phyloP scores from a whole-genome alignment of 257 asterid genomes.

The Phtheirospermum japonicum region DNA sequence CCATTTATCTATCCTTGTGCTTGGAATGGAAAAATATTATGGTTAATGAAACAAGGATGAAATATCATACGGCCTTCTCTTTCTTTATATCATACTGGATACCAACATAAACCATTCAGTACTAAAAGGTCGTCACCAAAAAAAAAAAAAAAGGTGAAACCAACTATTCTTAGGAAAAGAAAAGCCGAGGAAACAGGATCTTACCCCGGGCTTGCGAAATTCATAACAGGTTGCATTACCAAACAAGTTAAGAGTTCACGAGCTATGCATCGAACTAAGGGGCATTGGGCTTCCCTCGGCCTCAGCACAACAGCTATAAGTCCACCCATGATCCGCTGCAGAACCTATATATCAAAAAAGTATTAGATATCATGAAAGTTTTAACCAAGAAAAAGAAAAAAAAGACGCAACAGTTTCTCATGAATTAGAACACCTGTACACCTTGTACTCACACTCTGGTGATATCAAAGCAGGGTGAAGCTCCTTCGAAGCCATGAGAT shows the following conservation, averaged over 20 bases:
- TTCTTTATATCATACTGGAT: constrained; percentile 9
- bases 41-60: neutral
- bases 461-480: constrained; percentile 99
- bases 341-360: constrained; percentile 48
- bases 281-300: constrained; percentile 93
- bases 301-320: constrained; percentile 83
- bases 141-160: constrained; percentile 4
- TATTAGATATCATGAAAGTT: constrained; percentile 33
- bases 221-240: constrained; percentile 92
- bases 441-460: constrained; percentile 99
- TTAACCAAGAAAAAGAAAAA: constrained; percentile 15
- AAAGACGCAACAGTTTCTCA: constrained; percentile 26
- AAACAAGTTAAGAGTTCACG: constrained; percentile 90
- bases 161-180: constrained; percentile 13
- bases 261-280: constrained; percentile 89
- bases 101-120: constrained; percentile 21
- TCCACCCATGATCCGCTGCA: constrained; percentile 94
- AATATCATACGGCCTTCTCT: constrained; percentile 1
- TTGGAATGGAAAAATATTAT: constrained; percentile 1
- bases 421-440: constrained; percentile 65
- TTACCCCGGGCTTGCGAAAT: constrained; percentile 89
- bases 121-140: constrained; percentile 7
- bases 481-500: constrained; percentile 76
- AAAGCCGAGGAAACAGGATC: constrained; percentile 36
- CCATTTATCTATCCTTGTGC: neutral